Evolutionary conservation across 2,329 filamentous ascomycete species (phyloP), one percentile per base, ranked within the genome.

Genomic region (Colletotrichum eremochloae): DNA sequence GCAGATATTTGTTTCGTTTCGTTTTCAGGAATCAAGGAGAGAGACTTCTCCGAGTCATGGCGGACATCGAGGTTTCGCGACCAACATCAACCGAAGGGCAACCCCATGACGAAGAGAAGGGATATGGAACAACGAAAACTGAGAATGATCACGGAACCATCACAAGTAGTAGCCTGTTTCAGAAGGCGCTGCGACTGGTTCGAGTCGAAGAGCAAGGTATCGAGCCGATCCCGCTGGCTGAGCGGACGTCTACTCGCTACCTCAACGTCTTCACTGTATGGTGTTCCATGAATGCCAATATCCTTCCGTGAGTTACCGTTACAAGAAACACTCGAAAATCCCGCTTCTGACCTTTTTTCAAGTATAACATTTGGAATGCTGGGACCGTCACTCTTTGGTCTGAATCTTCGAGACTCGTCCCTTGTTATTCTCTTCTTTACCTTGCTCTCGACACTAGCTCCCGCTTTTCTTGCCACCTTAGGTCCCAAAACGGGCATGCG

Each of bases 341-440:
- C 5, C 9, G 1, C 31, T 57, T 31, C 46, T 63, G 40, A 73
- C 33, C 20, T 38, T 33, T 38, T 33, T 36, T 36, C 24, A 38
- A 87, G 89, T 2, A 87, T 92, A 70, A 88, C 89, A 0, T 91
- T 91, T 76, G 90, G 90, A 71, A 89, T 92, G 85, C 83, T 91
- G 1, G 90, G 89, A 0, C 89, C 89, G 5, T 79, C 86, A 52
- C 83, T 82, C 15, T 90, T 87, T 68, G 87, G 87, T 2, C 82
- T 92, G 20, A 84, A 84, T 62, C 81, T 92, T 24, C 83, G 89
- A 56, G 87, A 91, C 74, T 85, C 86, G 20, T 79, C 88, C 1
- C 82, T 92, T 15, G 82, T 91, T 42, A 91, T 92, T 58, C 78
- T 92, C 57, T 92, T 92, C 82, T 92, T 92, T 79, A 86, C 85